Percentiles rank a stretch among this genome's conserved stretches.
Conservation (phyloP, 805 yeast species). For the Teunomyces stri region DNA sequence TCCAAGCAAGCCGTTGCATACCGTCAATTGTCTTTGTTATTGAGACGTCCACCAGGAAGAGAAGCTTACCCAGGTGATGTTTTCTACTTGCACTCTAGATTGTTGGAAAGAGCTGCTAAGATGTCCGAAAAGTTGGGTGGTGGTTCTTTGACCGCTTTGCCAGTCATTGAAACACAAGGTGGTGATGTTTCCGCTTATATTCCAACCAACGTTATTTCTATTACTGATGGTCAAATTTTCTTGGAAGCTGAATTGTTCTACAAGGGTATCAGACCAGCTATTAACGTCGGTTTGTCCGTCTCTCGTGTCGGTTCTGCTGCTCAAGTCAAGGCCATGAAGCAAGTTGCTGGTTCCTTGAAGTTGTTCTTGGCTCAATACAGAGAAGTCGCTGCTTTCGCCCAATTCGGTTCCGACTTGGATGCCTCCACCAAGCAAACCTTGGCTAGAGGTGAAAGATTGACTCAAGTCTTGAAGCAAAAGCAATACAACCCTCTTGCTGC, state of each 20-base stretch:
- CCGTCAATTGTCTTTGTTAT: constrained; percentile 97
- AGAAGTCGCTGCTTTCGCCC: constrained; percentile 99
- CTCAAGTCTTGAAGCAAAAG: constrained; percentile 96
- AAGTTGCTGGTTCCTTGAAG: constrained; percentile 99
- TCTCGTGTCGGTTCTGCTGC: constrained; percentile 99
- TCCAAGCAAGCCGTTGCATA: constrained; percentile 99
- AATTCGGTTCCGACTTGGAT: constrained; percentile 99
- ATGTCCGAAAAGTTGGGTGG: constrained; percentile 86
- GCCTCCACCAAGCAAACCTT: constrained; percentile 99
- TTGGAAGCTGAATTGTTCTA: constrained; percentile 99
- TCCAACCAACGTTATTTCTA: constrained; percentile 97
- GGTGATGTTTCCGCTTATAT: constrained; percentile 98
- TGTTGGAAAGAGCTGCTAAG: constrained; percentile 97
- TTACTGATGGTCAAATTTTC: constrained; percentile 97
- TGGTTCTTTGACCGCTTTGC: constrained; percentile 95
- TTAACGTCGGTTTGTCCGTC: constrained; percentile 98
- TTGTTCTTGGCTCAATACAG: constrained; percentile 99
- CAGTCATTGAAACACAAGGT: constrained; percentile 97
- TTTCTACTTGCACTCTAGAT: constrained; percentile 92
- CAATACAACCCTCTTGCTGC: constrained; percentile 97
- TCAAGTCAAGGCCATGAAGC: constrained; percentile 99
- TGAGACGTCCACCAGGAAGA: constrained; percentile 97
- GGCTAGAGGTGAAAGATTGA: constrained; percentile 99
- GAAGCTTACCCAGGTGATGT: constrained; percentile 98
- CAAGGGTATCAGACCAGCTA: constrained; percentile 99